These are phyloP conservation scores for Carpinus viminea DNA, from an alignment of 306 rosid species.

Conservation along the genomic window DNA sequence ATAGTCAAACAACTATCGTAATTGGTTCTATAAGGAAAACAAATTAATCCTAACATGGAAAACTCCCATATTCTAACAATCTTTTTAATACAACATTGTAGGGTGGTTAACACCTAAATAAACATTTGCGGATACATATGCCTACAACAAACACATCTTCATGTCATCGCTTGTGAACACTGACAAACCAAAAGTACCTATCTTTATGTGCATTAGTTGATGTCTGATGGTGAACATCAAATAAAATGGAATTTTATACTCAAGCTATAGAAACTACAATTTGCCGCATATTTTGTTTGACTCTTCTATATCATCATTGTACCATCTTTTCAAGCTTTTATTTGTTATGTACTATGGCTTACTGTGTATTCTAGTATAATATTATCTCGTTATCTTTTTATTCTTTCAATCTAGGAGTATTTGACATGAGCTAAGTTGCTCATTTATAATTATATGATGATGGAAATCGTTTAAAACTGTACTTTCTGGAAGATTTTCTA, in stretches of 20 bases:
- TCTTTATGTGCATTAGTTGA: background rate
- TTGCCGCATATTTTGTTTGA: background rate
- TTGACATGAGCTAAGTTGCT: constrained; percentile 1
- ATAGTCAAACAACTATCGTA: no score
- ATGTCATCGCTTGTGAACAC: background rate
- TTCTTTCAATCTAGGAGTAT: background rate
- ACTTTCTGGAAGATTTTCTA: background rate
- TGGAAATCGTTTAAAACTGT: background rate
- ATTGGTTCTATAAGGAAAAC: no score
- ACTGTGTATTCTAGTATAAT: background rate
- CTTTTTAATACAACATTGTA: background rate
- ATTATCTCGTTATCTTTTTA: background rate
- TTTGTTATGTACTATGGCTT: background rate
- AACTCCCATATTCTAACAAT: no score
- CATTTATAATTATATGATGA: background rate
- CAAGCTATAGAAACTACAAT: background rate
- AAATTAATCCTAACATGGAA: no score
- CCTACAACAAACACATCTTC: background rate
- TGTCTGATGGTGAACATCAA: background rate
- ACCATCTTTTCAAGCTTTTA: background rate
- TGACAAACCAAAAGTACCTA: background rate
- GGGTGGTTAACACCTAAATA: background rate
- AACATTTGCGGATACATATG: background rate
- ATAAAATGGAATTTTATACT: background rate
- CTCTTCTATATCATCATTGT: background rate